These are phyloP conservation scores for Lactarius tabidus DNA, from an alignment of 768 basidiomycete genomes.

Conservation along the genomic window DNA sequence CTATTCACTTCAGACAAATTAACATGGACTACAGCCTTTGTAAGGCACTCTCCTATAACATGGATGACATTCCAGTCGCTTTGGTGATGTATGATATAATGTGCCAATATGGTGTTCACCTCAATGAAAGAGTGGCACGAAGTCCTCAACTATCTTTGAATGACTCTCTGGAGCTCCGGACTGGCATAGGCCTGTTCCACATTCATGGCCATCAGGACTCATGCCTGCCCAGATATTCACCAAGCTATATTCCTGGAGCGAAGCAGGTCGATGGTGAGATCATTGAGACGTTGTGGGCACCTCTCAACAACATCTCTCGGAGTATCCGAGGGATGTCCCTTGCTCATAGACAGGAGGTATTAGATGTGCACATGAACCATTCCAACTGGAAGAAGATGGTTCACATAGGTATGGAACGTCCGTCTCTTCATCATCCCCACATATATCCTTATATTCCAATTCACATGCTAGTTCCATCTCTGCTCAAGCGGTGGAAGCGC, in stretches of 20 bases:
- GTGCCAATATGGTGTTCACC: background rate
- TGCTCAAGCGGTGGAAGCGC: too few relatives aligned
- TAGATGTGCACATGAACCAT: constrained; percentile 30
- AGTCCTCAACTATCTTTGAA: background rate
- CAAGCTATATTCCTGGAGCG: constrained; percentile 31
- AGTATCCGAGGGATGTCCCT: constrained; percentile 28
- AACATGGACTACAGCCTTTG: background rate
- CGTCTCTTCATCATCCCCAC: too few relatives aligned
- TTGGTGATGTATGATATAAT: background rate
- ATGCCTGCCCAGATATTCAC: constrained; percentile 25
- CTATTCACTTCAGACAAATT: background rate
- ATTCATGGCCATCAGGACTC: constrained; percentile 26
- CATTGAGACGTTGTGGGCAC: constrained; percentile 35
- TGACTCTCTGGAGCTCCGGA: background rate
- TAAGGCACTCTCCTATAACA: background rate
- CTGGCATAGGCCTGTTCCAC: constrained; percentile 32
- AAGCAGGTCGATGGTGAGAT: constrained; percentile 35
- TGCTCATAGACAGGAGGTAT: constrained; percentile 26
- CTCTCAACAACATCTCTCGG: constrained; percentile 30
- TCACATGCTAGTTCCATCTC: too few relatives aligned
- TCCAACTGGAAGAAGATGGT: too few relatives aligned
- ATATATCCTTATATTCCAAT: too few relatives aligned
- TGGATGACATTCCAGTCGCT: background rate
- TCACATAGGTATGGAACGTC: too few relatives aligned
- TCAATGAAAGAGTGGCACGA: background rate